phyloP scores from a whole-genome alignment of 2,329 filamentous ascomycete genomes.

The Calonectria hawksworthii region DNA sequence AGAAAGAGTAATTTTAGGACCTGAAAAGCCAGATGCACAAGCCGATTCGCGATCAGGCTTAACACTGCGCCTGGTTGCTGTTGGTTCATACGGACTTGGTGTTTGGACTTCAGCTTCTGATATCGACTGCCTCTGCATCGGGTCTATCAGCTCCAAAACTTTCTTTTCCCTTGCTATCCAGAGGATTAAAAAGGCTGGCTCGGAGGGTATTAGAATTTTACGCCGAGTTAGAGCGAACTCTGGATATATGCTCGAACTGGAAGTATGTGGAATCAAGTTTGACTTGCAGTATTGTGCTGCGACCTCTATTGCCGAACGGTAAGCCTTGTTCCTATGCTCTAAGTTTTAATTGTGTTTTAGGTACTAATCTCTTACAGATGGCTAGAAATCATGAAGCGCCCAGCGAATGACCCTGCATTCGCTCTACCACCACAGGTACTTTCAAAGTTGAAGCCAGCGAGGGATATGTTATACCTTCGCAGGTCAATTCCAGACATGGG shows the following conservation, averaged over 20 bases:
- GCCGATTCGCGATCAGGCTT: conserved; percentile 38
- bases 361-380: conserved; percentile 49
- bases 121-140: conserved; percentile 76
- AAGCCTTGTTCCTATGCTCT: conserved; percentile 16
- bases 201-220: conserved; percentile 62
- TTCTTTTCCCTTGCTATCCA: conserved; percentile 73
- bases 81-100: conserved; percentile 76
- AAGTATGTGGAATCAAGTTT: conserved; percentile 69
- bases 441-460: conserved; percentile 73
- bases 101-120: conserved; percentile 74
- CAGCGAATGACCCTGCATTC: conserved; percentile 67
- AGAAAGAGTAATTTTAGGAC: conserved; percentile 56
- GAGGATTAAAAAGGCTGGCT: conserved; percentile 63
- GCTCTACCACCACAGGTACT: conserved; percentile 68
- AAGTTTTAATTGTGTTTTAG: not conserved
- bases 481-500: conserved; percentile 71
- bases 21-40: conserved; percentile 30
- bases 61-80: conserved; percentile 67
- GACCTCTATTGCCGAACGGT: conserved; percentile 65
- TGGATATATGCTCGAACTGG: conserved; percentile 75
- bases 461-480: conserved; percentile 73
- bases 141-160: conserved; percentile 69
- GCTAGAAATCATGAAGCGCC: conserved; percentile 62
- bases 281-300: conserved; percentile 78
- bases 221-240: conserved; percentile 70